Conservation (phyloP, 2,329 filamentous ascomycete species). For the Lecanoromycetidae sp. region DNA sequence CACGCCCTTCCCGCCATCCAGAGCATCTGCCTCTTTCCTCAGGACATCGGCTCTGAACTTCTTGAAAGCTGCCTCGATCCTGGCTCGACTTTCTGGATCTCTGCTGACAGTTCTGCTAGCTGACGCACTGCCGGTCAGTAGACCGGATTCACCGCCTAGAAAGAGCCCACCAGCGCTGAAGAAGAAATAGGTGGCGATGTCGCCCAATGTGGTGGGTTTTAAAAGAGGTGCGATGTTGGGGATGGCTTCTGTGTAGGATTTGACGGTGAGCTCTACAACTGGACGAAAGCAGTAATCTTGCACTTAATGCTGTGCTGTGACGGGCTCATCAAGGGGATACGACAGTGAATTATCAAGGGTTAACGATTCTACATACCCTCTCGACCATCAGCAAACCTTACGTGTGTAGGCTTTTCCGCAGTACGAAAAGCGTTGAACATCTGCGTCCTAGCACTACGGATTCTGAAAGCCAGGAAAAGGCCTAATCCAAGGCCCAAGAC, state of each 20-base stretch:
- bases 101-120: slow-evolving; percentile 41
- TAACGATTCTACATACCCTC: slow-evolving; percentile 32
- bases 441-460: slow-evolving; percentile 43
- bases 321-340: neutral
- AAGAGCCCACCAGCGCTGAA: slow-evolving; percentile 51
- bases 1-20: slow-evolving; percentile 35
- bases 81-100: slow-evolving; percentile 41
- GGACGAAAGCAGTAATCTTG: neutral
- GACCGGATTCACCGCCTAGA: slow-evolving; percentile 51
- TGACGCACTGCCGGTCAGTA: slow-evolving; percentile 45
- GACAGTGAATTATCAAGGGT: neutral
- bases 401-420: slow-evolving; percentile 48
- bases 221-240: slow-evolving; percentile 49
- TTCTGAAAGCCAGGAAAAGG: slow-evolving; percentile 43
- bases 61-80: slow-evolving; percentile 52
- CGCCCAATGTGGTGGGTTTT: slow-evolving; percentile 46
- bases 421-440: slow-evolving; percentile 52
- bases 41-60: slow-evolving; percentile 53
- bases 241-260: slow-evolving; percentile 38
- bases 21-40: slow-evolving; percentile 43
- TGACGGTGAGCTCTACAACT: slow-evolving; percentile 1
- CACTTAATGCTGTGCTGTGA: neutral
- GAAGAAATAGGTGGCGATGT: slow-evolving; percentile 51
- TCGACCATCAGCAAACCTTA: slow-evolving; percentile 50
- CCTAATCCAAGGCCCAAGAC: slow-evolving; percentile 49